Evolutionary conservation across 179 eudicot species (phyloP).

Genomic region (Silene coronaria): DNA sequence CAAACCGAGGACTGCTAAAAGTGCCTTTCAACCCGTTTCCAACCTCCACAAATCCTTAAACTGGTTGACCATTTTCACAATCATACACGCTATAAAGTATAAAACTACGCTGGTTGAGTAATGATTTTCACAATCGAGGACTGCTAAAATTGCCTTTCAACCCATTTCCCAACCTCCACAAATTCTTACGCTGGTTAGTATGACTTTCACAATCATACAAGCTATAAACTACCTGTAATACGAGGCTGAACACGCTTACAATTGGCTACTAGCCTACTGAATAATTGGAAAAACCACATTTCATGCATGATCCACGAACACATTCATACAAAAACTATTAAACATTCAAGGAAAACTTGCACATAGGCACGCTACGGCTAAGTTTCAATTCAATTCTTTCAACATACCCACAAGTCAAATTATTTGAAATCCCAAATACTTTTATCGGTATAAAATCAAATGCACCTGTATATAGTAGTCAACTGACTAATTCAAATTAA

Average conservation of each 20-base stretch:
- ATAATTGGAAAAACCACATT: not conserved
- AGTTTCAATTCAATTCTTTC: not conserved
- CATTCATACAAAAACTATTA: not conserved
- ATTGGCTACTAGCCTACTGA: too few species aligned
- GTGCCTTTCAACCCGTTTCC: too few species aligned
- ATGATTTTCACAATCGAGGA: too few species aligned
- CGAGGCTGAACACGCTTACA: not conserved
- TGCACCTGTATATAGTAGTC: not conserved
- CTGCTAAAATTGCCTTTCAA: not conserved
- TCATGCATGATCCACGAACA: not conserved
- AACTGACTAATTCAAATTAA: slow-evolving; percentile 1
- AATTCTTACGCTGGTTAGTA: too few species aligned
- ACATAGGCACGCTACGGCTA: too few species aligned
- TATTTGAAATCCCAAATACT: not conserved
- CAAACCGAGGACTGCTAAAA: not conserved
- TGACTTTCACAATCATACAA: not conserved
- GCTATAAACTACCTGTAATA: not conserved
- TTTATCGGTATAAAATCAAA: not conserved
- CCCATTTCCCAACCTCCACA: not conserved
- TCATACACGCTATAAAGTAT: not conserved
- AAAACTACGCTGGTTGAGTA: too few species aligned
- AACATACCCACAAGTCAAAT: not conserved
- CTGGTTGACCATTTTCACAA: not conserved
- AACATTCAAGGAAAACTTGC: too few species aligned
- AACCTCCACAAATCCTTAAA: not conserved